A percentile compares a stretch with the other conserved stretches of the same genome.
Evolutionary conservation across 805 yeast genomes (phyloP).

Genomic region (Barnettozyma vustinii): DNA sequence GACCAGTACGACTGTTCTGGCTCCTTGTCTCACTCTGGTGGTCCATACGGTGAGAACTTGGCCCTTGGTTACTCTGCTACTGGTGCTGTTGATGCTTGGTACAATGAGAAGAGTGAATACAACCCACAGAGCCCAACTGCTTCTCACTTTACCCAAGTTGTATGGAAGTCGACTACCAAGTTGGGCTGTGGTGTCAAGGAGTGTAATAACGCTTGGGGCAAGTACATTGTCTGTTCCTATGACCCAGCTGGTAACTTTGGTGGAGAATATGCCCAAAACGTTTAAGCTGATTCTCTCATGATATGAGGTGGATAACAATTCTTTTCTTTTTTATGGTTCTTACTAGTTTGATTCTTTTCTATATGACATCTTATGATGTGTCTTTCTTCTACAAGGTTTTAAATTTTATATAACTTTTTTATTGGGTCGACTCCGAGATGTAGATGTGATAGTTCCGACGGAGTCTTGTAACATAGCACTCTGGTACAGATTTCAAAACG

Average conservation of each 20-base stretch:
- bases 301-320: constrained; percentile 6
- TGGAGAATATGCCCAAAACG: constrained; percentile 43
- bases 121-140: constrained; percentile 49
- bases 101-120: constrained; percentile 55
- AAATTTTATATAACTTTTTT: too few species aligned
- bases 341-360: neutral
- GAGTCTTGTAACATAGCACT: too few species aligned
- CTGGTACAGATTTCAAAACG: too few species aligned
- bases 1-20: constrained; percentile 56
- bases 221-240: constrained; percentile 72
- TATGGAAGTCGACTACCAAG: constrained; percentile 65
- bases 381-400: neutral
- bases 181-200: constrained; percentile 72
- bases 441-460: too few species aligned
- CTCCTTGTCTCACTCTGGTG: constrained; percentile 58
- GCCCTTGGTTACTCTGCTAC: constrained; percentile 62
- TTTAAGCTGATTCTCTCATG: neutral
- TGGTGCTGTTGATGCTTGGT: constrained; percentile 70
- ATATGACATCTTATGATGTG: neutral
- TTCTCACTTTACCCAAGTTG: constrained; percentile 82
- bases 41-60: constrained; percentile 76
- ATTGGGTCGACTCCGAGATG: neutral
- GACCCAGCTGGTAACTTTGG: constrained; percentile 66
- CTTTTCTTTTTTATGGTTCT: constrained; percentile 4
- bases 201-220: constrained; percentile 51